A percentile compares a stretch with the other conserved stretches of the same genome.
Conservation (phyloP, 2,329 filamentous ascomycete genomes). For the Alternaria atra region DNA sequence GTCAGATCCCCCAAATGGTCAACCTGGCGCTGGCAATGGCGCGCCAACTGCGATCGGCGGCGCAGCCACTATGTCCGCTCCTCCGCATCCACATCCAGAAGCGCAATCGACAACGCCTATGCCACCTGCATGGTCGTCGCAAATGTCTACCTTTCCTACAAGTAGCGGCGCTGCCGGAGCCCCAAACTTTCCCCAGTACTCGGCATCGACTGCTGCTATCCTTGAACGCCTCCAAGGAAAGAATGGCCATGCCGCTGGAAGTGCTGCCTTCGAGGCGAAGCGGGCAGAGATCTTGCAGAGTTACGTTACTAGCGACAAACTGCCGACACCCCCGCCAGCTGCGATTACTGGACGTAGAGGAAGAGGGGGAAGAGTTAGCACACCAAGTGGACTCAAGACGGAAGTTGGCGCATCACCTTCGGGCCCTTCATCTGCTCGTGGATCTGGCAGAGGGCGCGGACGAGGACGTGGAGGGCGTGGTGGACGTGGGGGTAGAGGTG, state of each 20-base stretch:
- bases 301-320: conserved; percentile 56
- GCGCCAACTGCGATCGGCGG: conserved; percentile 24
- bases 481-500: conserved; percentile 48
- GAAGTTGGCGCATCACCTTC: conserved; percentile 37
- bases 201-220: conserved; percentile 54
- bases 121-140: conserved; percentile 39
- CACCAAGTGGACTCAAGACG: conserved; percentile 43
- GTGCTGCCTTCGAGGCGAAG: conserved; percentile 57
- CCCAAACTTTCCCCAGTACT: conserved; percentile 44
- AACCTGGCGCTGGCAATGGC: conserved; percentile 28
- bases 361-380: conserved; percentile 47
- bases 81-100: conserved; percentile 21
- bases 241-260: conserved; percentile 45
- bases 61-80: conserved; percentile 30
- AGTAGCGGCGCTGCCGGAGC: conserved; percentile 20
- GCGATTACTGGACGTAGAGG: conserved; percentile 40
- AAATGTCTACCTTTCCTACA: conserved; percentile 36
- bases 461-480: conserved; percentile 44
- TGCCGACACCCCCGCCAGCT: conserved; percentile 50
- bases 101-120: conserved; percentile 24
- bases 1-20: conserved; percentile 14
- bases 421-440: conserved; percentile 42
- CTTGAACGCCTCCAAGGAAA: conserved; percentile 51
- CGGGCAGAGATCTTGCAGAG: conserved; percentile 56
- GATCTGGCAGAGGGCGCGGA: conserved; percentile 48